Evolutionary conservation across 495 filamentous ascomycete genomes (phyloP).

Genomic region (Letharia lupina): DNA sequence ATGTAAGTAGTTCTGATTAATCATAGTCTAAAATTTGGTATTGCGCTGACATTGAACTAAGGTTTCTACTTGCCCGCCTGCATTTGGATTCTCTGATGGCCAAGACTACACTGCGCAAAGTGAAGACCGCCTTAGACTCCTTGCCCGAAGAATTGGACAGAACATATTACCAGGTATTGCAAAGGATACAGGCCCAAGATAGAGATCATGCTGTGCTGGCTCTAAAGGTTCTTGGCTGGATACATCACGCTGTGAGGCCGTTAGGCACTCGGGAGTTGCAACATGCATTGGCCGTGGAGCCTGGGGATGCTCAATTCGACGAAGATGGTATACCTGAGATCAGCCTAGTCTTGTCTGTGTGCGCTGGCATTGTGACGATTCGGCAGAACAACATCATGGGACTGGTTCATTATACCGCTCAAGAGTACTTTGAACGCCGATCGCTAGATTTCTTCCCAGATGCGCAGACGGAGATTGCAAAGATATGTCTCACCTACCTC

Average conservation of each 20-base stretch:
- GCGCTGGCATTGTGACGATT: constrained; percentile 25
- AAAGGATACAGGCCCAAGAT: constrained; percentile 17
- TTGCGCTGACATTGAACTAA: background rate
- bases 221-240: constrained; percentile 21
- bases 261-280: constrained; percentile 21
- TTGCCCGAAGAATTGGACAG: constrained; percentile 22
- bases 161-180: constrained; percentile 24
- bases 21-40: background rate
- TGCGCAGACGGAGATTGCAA: constrained; percentile 27
- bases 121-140: constrained; percentile 16
- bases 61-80: constrained; percentile 27
- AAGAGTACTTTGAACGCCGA: constrained; percentile 20
- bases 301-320: constrained; percentile 19
- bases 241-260: constrained; percentile 20
- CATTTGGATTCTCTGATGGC: constrained; percentile 25
- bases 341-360: constrained; percentile 19
- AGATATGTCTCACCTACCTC: constrained; percentile 29
- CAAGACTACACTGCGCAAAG: constrained; percentile 16
- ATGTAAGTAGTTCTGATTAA: constrained; percentile 18
- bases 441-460: constrained; percentile 15
- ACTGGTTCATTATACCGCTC: constrained; percentile 25
- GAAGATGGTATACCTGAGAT: constrained; percentile 19
- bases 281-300: constrained; percentile 25
- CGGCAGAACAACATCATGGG: constrained; percentile 16
- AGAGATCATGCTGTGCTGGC: constrained; percentile 7